Evolutionary conservation across 352 stramenopile genomes (phyloP), one percentile per base, ranked within the genome.

Genomic region (Pythium myriotylum): DNA sequence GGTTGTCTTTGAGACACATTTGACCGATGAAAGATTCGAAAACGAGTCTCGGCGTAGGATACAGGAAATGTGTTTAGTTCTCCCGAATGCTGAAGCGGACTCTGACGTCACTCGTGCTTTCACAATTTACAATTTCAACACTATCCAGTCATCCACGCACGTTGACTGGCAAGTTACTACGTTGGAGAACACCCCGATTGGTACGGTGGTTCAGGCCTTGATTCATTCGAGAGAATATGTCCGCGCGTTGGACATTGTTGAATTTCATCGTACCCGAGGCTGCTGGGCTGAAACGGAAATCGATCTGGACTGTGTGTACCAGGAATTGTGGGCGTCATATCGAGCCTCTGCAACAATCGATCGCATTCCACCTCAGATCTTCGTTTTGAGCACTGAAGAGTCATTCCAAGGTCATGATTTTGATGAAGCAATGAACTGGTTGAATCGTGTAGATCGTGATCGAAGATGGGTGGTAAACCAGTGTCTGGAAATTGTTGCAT

Each of bases 381-480:
- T 20, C 10, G 57, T 65, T 13, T 39, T 65, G 2, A 22, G 43
- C 24, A 54, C 57, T 6, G 41, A 54, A 16, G 13, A 64, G 2
- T n/a, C 23, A 33, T 20, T 55, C 24, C 22, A 42, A n/a, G 13
- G 41, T 41, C 4, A 41, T 10, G 5, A 22, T 27, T 56, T 45
- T 40, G 43, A 66, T 12, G 62, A 61, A 37, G 73, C 80, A 8
- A 56, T 92, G 27, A 29, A 70, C 17, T 73, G 86, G 49, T 59
- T 92, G 49, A 67, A 68, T 2, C 13, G 50, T 26, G 58, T 70
- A 1, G 66, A 83, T 14, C 61, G 68, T 7, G 72, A 89, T 57
- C 76, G 74, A 23, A 27, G 57, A 17, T 92, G 83, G 83, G 65
- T 85, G 2, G 49, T 79, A n/a, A 37, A 62, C 8, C 62, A 90